Conservation (phyloP, 2,329 filamentous ascomycete genomes). For the Fusarium nurragi region DNA sequence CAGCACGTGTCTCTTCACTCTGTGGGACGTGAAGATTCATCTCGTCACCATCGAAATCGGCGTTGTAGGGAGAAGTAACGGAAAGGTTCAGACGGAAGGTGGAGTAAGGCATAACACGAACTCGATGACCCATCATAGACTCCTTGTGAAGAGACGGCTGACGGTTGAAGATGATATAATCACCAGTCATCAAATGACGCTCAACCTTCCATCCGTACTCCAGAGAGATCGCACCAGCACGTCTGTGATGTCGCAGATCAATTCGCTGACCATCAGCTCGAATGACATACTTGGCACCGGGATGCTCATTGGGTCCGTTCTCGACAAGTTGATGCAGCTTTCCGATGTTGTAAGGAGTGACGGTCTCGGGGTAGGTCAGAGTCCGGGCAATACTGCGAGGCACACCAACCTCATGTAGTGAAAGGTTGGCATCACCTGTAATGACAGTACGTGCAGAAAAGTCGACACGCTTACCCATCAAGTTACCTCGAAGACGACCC, state of each 20-base stretch:
- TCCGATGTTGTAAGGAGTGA: conserved; percentile 97
- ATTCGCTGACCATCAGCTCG: conserved; percentile 93
- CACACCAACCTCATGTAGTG: conserved; percentile 96
- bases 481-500: conserved; percentile 93
- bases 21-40: conserved; percentile 99
- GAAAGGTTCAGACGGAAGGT: conserved; percentile 98
- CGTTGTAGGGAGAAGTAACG: conserved; percentile 98
- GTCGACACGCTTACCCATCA: conserved; percentile 99
- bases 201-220: conserved; percentile 99
- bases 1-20: conserved; percentile 93
- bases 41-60: conserved; percentile 99
- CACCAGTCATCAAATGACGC: conserved; percentile 92
- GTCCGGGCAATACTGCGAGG: conserved; percentile 92
- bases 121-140: conserved; percentile 99
- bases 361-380: conserved; percentile 94
- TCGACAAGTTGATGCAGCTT: conserved; percentile 89
- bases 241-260: conserved; percentile 91
- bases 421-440: conserved; percentile 96
- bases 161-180: conserved; percentile 99
- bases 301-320: conserved; percentile 94
- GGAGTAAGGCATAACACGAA: conserved; percentile 98
- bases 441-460: conserved; percentile 99
- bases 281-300: conserved; percentile 96
- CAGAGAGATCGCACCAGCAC: conserved; percentile 83
- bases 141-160: conserved; percentile 99